Conservation (phyloP, 73 alveolate genomes). For the Paramecium tetraurelia region DNA sequence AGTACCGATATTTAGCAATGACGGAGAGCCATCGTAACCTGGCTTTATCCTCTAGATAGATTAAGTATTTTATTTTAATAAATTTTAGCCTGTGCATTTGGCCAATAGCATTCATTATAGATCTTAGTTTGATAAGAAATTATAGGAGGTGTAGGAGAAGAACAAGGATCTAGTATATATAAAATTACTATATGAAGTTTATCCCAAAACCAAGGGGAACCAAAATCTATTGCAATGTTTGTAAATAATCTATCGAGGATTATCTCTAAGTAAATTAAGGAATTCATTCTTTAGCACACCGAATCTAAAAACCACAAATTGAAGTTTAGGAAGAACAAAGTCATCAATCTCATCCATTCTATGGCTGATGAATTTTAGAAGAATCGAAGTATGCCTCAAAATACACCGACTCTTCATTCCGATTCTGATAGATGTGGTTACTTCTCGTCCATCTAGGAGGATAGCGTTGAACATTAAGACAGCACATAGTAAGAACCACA, state of each 20-base stretch:
- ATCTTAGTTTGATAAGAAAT: neutral
- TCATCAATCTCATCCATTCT: conserved; percentile 1
- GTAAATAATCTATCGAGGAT: neutral
- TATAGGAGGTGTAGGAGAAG: neutral
- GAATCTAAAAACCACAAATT: conserved; percentile 9
- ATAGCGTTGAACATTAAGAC: conserved; percentile 17
- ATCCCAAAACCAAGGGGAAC: conserved; percentile 16
- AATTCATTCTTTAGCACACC: neutral
- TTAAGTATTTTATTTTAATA: neutral
- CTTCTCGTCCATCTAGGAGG: conserved; percentile 9
- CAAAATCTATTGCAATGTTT: neutral
- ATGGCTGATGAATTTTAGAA: conserved; percentile 36
- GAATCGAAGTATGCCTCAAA: conserved; percentile 11
- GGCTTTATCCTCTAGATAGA: conserved; percentile 18
- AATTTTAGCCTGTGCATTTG: conserved; percentile 3
- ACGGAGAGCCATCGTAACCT: conserved; percentile 30
- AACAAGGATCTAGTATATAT: neutral
- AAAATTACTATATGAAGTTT: neutral
- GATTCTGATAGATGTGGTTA: conserved; percentile 26
- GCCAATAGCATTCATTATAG: neutral
- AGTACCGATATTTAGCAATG: conserved; percentile 14
- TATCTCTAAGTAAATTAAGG: neutral
- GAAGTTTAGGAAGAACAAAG: conserved; percentile 29
- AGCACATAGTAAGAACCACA: conserved; percentile 22
- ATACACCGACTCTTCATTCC: conserved; percentile 20